phyloP scores from a whole-genome alignment of 1,284 basidiomycete genomes.

The Paramarasmius palmivorus region DNA sequence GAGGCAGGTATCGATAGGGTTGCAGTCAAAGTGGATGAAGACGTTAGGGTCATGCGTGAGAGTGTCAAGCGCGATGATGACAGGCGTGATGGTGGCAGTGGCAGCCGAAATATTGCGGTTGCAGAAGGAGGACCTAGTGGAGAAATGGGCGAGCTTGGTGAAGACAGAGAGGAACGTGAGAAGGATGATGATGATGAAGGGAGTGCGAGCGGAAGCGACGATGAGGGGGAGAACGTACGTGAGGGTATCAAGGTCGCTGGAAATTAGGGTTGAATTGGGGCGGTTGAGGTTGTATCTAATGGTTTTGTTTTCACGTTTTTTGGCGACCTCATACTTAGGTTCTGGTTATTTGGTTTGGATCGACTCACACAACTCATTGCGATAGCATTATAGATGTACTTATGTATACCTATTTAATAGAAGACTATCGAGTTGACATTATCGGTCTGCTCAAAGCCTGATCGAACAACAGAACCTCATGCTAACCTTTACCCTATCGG shows the following conservation, averaged over 20 bases:
- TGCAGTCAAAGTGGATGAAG: conserved; percentile 69
- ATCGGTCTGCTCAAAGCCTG: no score
- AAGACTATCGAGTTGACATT: no score
- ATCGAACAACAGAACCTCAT: no score
- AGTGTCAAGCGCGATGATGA: conserved; percentile 68
- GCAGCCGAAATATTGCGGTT: conserved; percentile 5
- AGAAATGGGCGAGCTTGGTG: conserved; percentile 25
- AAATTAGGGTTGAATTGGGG: neutral
- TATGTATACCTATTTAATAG: no score
- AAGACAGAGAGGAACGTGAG: conserved; percentile 35
- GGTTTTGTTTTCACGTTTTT: no score
- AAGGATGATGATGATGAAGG: conserved; percentile 15
- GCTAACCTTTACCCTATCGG: no score
- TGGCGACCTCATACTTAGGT: no score
- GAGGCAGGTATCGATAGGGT: conserved; percentile 85
- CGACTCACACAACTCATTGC: no score
- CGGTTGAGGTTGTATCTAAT: no score
- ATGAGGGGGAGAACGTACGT: conserved; percentile 19
- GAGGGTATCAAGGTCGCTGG: conserved; percentile 29
- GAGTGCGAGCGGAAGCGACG: conserved; percentile 23
- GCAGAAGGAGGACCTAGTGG: conserved; percentile 23
- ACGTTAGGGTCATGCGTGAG: conserved; percentile 70
- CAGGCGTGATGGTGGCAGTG: conserved; percentile 36
- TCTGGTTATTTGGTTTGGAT: no score
- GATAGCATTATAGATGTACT: no score